phyloP scores from a whole-genome alignment of 768 basidiomycete genomes.

The Boletus vinaceobasis region DNA sequence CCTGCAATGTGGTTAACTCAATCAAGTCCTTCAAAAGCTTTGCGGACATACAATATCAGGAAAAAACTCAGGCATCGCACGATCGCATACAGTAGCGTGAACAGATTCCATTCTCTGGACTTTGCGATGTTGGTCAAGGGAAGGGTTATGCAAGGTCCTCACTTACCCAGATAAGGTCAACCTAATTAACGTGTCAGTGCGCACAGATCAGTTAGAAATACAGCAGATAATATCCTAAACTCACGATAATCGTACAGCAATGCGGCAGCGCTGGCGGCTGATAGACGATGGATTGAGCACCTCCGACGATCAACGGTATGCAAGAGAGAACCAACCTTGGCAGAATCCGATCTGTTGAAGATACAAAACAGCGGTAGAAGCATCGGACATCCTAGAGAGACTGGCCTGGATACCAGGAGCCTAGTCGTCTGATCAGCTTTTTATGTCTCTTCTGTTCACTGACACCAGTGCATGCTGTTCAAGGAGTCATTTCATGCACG shows the following conservation, averaged over 20 bases:
- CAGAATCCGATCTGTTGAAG: constrained; percentile 4
- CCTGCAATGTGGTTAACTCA: constrained; percentile 3
- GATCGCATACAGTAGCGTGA: constrained; percentile 16
- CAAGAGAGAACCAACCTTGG: constrained; percentile 5
- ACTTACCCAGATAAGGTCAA: constrained; percentile 20
- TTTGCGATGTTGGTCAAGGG: neutral
- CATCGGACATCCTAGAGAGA: neutral
- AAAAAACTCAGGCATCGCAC: constrained; percentile 20
- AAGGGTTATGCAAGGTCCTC: neutral
- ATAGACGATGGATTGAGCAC: neutral
- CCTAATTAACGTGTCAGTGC: constrained; percentile 4
- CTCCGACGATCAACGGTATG: neutral
- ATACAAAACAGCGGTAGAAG: neutral
- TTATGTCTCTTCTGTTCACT: neutral
- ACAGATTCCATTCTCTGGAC: constrained; percentile 14
- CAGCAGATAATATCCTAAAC: neutral
- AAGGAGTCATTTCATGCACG: neutral
- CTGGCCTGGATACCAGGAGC: neutral
- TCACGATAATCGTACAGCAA: constrained; percentile 16
- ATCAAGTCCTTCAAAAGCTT: neutral
- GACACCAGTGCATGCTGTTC: neutral
- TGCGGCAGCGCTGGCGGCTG: constrained; percentile 10
- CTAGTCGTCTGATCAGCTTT: neutral
- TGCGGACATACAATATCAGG: constrained; percentile 7
- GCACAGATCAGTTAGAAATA: neutral